These are phyloP conservation scores for Malassezia slooffiae DNA, from an alignment of 1,284 basidiomycete genomes.

Conservation along the genomic window DNA sequence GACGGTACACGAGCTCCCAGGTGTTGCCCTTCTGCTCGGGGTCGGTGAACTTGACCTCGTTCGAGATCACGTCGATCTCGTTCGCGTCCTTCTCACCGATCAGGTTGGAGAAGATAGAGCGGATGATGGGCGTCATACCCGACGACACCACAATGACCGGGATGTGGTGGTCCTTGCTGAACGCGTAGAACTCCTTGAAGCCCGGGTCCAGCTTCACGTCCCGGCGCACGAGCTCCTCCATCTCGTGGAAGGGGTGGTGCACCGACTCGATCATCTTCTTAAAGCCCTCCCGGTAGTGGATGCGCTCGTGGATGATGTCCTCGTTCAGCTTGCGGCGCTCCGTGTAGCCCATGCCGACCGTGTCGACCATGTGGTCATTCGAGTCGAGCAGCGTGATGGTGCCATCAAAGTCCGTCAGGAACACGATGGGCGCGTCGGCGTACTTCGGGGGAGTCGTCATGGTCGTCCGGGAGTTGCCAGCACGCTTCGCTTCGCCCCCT, in stretches of 20 bases:
- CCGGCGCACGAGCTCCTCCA: conserved; percentile 40
- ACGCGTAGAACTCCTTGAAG: conserved; percentile 46
- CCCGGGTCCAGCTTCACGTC: conserved; percentile 44
- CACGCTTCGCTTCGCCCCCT: neutral
- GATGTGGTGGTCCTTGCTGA: conserved; percentile 40
- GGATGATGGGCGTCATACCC: conserved; percentile 45
- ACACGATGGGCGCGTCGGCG: conserved; percentile 38
- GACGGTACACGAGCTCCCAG: conserved; percentile 44
- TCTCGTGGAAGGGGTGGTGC: conserved; percentile 36
- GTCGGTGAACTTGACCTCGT: conserved; percentile 45
- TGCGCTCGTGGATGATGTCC: conserved; percentile 38
- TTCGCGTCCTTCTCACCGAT: conserved; percentile 44
- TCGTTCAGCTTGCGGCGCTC: conserved; percentile 46
- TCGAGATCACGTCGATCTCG: conserved; percentile 44
- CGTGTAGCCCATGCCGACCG: conserved; percentile 44
- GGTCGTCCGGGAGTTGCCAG: neutral
- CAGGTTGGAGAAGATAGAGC: conserved; percentile 42
- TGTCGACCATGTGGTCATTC: conserved; percentile 47
- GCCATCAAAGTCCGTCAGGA: conserved; percentile 45
- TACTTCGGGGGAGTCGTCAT: conserved; percentile 23
- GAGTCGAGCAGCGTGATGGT: conserved; percentile 42
- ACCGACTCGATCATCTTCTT: conserved; percentile 42
- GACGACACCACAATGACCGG: conserved; percentile 45
- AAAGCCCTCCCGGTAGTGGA: conserved; percentile 44
- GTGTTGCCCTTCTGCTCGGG: conserved; percentile 36